Conservation (phyloP, 1,139 yeast genomes). For the Blastobotrys petasosporus region DNA sequence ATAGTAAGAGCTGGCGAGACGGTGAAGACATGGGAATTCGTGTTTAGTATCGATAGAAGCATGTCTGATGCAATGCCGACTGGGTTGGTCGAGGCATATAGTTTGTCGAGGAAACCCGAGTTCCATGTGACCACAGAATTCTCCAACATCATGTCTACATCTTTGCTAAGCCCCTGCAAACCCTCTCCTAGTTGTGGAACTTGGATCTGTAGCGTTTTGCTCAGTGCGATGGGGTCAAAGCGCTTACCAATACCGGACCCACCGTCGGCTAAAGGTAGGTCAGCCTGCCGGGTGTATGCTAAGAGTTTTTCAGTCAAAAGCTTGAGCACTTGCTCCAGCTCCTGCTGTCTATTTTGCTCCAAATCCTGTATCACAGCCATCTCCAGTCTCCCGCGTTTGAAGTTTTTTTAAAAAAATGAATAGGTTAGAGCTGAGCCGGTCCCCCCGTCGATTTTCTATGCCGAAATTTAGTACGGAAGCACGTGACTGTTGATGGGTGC, state of each 20-base stretch:
- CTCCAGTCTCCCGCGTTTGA: neutral
- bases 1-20: constrained; percentile 79
- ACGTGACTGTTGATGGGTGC: neutral
- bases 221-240: constrained; percentile 36
- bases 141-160: constrained; percentile 53
- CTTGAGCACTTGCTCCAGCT: constrained; percentile 41
- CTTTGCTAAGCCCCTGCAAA: constrained; percentile 39
- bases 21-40: constrained; percentile 81
- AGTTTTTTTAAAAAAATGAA: neutral
- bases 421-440: neutral
- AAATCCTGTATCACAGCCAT: constrained; percentile 16
- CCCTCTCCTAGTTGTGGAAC: constrained; percentile 37
- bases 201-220: constrained; percentile 26
- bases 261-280: constrained; percentile 25
- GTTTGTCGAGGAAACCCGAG: constrained; percentile 77
- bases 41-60: constrained; percentile 63
- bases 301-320: constrained; percentile 36
- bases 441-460: neutral
- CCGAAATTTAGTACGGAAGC: neutral
- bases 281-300: constrained; percentile 39
- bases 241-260: constrained; percentile 34
- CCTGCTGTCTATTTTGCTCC: constrained; percentile 38
- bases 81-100: constrained; percentile 80
- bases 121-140: constrained; percentile 84
- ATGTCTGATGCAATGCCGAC: constrained; percentile 75